Evolutionary conservation across 306 rosid species (phyloP).

Genomic region (Hippophae gyantsensis): DNA sequence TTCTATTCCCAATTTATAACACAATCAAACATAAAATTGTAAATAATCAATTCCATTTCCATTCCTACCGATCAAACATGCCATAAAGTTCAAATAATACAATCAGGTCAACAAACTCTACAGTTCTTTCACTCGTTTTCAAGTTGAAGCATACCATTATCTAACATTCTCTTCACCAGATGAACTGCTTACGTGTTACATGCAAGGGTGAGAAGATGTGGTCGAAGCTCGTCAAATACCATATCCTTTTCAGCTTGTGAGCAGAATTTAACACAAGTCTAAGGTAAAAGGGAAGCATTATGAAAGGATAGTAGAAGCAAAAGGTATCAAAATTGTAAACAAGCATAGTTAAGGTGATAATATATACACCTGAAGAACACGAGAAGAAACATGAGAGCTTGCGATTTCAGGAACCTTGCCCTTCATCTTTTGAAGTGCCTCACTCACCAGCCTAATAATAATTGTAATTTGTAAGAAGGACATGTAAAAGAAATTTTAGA

Average conservation of each 20-base stretch:
- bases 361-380: constrained; percentile 74
- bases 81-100: neutral
- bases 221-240: constrained; percentile 79
- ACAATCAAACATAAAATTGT: too few species aligned
- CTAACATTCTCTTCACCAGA: constrained; percentile 85
- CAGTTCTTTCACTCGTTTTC: neutral
- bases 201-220: constrained; percentile 70
- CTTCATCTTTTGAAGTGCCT: constrained; percentile 84
- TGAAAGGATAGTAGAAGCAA: constrained; percentile 1
- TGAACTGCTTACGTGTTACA: constrained; percentile 74
- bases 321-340: neutral
- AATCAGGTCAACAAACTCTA: neutral
- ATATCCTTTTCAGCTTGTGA: constrained; percentile 65
- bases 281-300: constrained; percentile 19
- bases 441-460: constrained; percentile 53
- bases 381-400: constrained; percentile 82
- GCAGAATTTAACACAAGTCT: constrained; percentile 91
- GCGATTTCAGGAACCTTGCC: constrained; percentile 90
- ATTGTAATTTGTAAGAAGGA: neutral
- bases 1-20: too few species aligned
- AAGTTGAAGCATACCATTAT: constrained; percentile 47
- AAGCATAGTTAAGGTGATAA: neutral
- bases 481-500: neutral
- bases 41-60: too few species aligned
- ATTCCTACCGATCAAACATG: too few species aligned